Evolutionary conservation across 345 rosid species (phyloP).

Genomic region (Citrus mangshanensis): DNA sequence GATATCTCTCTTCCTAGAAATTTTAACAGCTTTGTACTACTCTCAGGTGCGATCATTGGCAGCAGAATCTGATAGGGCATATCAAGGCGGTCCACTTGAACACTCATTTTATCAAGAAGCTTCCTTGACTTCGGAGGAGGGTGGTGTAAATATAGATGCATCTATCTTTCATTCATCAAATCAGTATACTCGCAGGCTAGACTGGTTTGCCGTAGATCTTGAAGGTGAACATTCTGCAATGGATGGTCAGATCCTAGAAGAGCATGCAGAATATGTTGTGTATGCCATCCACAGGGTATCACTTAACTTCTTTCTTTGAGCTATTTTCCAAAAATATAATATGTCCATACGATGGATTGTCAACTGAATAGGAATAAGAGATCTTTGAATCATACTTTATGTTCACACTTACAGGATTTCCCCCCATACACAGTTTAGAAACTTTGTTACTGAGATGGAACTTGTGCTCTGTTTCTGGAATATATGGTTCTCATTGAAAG

Average conservation of each 20-base stretch:
- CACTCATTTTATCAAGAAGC: conserved; percentile 74
- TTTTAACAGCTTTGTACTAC: conserved; percentile 5
- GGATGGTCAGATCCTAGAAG: conserved; percentile 97
- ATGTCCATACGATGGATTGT: background rate
- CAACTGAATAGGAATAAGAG: background rate
- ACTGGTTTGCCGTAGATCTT: conserved; percentile 99
- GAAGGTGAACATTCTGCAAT: conserved; percentile 99
- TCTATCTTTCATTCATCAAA: conserved; percentile 52
- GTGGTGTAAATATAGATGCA: conserved; percentile 34
- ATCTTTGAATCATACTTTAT: background rate
- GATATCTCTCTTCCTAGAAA: background rate
- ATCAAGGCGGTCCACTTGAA: conserved; percentile 81
- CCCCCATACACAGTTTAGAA: background rate
- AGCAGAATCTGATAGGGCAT: conserved; percentile 93
- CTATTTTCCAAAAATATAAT: conserved; percentile 12
- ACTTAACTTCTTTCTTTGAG: conserved; percentile 22
- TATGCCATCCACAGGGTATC: conserved; percentile 94
- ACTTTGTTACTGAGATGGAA: background rate
- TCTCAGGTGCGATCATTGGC: conserved; percentile 88
- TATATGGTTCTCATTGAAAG: background rate
- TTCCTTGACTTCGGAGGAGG: conserved; percentile 44
- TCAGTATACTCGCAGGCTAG: conserved; percentile 61
- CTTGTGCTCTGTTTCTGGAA: background rate
- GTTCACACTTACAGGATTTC: background rate
- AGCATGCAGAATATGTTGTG: conserved; percentile 96